These are phyloP conservation scores for Fusarium nanum DNA, from an alignment of 2,329 filamentous ascomycete species.

Conservation along the genomic window DNA sequence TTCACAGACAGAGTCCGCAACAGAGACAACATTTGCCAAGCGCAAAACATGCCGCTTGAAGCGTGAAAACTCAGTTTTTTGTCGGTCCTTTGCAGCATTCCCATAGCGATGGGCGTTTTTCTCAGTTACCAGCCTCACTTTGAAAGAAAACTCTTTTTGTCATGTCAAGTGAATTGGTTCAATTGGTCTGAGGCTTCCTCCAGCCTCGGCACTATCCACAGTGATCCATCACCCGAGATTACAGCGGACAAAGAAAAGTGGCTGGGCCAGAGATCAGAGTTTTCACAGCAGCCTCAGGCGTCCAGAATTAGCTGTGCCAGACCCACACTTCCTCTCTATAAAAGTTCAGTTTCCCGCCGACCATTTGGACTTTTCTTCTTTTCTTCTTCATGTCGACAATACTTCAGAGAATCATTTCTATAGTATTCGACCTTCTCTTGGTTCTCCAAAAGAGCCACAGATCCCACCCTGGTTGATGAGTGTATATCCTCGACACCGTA, in stretches of 20 bases:
- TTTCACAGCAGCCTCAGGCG: slow-evolving; percentile 29
- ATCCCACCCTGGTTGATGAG: slow-evolving; percentile 69
- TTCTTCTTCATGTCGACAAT: slow-evolving; percentile 71
- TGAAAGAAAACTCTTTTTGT: neutral
- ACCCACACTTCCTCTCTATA: slow-evolving; percentile 25
- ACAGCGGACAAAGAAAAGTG: slow-evolving; percentile 21
- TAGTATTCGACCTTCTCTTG: slow-evolving; percentile 95
- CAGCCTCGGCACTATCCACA: neutral
- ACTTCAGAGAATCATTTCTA: slow-evolving; percentile 94
- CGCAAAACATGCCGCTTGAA: neutral
- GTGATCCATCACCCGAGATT: slow-evolving; percentile 6
- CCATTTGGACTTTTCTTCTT: slow-evolving; percentile 54
- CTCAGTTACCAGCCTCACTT: neutral
- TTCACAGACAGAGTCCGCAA: neutral
- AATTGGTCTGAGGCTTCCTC: neutral
- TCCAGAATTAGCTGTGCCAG: neutral
- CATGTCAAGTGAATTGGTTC: neutral
- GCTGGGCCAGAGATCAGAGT: slow-evolving; percentile 22
- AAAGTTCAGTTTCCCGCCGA: neutral
- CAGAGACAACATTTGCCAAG: neutral
- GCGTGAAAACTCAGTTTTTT: neutral
- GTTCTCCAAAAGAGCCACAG: slow-evolving; percentile 93
- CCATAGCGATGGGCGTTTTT: neutral
- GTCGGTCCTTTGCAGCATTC: neutral
- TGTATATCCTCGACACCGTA: slow-evolving; percentile 78